Percentiles rank a stretch among this genome's conserved stretches.
phyloP scores from a whole-genome alignment of 1,284 basidiomycete species.

The Heterobasidion irregulare region DNA sequence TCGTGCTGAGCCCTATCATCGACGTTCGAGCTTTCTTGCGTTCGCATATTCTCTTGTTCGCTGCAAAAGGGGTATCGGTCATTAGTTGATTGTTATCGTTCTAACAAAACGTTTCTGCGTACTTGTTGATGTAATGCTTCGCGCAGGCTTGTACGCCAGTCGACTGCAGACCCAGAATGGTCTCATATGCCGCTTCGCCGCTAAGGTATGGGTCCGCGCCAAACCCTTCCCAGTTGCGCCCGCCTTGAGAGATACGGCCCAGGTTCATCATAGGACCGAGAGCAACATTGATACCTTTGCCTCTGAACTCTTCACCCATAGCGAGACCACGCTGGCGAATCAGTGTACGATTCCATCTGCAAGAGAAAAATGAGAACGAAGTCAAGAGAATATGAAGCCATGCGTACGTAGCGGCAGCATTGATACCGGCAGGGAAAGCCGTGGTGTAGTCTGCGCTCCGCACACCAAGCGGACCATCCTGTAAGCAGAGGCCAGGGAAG shows the following conservation, averaged over 20 bases:
- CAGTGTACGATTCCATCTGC: constrained; percentile 51
- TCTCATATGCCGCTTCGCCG: constrained; percentile 68
- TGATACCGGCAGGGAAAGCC: constrained; percentile 53
- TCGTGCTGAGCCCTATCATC: constrained; percentile 76
- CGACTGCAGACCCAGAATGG: constrained; percentile 66
- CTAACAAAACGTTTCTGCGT: constrained; percentile 14
- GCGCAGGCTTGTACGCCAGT: constrained; percentile 71
- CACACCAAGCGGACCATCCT: constrained; percentile 44
- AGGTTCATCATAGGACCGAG: constrained; percentile 66
- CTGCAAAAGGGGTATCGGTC: constrained; percentile 20
- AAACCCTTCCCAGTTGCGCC: constrained; percentile 85
- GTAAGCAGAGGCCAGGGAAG: constrained; percentile 60
- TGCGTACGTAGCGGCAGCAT: constrained; percentile 42
- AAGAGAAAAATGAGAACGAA: not conserved
- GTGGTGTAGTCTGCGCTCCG: constrained; percentile 42
- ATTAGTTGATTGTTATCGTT: not conserved
- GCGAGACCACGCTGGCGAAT: constrained; percentile 66
- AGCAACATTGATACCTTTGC: constrained; percentile 73
- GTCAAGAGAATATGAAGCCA: not conserved
- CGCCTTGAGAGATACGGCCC: constrained; percentile 56
- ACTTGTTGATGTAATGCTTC: constrained; percentile 75
- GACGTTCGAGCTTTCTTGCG: constrained; percentile 50
- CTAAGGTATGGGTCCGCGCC: constrained; percentile 71
- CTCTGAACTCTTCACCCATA: constrained; percentile 73
- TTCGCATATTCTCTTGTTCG: constrained; percentile 61